These are phyloP conservation scores for Dissophora globulifera DNA, from an alignment of 192 early-diverging fungal species.

Conservation along the genomic window DNA sequence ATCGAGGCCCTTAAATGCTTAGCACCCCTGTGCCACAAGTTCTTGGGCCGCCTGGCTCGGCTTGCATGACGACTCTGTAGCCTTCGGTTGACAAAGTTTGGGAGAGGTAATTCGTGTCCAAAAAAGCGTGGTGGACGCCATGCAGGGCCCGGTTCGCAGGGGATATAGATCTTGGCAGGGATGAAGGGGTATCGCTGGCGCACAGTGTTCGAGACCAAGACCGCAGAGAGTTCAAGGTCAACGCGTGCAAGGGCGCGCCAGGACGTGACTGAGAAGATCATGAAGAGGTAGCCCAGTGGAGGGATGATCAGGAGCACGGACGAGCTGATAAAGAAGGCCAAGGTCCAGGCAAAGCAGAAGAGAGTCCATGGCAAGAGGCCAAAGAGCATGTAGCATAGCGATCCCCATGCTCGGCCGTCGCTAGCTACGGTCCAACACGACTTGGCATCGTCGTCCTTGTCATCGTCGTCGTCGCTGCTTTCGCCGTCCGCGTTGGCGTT, in stretches of 20 bases:
- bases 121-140: constrained; percentile 19
- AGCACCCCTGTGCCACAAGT: constrained; percentile 24
- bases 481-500: constrained; percentile 6
- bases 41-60: constrained; percentile 26
- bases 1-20: constrained; percentile 14
- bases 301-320: constrained; percentile 24
- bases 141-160: constrained; percentile 20
- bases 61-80: constrained; percentile 13
- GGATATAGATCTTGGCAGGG: constrained; percentile 21
- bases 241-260: constrained; percentile 34
- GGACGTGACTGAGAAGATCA: constrained; percentile 22
- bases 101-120: constrained; percentile 16
- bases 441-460: constrained; percentile 7
- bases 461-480: constrained; percentile 7
- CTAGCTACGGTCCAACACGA: constrained; percentile 40
- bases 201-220: constrained; percentile 17
- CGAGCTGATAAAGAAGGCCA: constrained; percentile 3
- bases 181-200: constrained; percentile 7
- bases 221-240: constrained; percentile 24
- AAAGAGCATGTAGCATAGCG: constrained; percentile 9
- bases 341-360: constrained; percentile 39
- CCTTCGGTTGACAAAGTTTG: constrained; percentile 9
- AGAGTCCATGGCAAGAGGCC: constrained; percentile 35
- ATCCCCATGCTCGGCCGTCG: constrained; percentile 25
- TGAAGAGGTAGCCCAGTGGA: constrained; percentile 31